Percentiles rank a stretch among this genome's conserved stretches.
These are phyloP conservation scores for Colletotrichum graminicola DNA, from an alignment of 2,329 filamentous ascomycete species.

Conservation along the genomic window DNA sequence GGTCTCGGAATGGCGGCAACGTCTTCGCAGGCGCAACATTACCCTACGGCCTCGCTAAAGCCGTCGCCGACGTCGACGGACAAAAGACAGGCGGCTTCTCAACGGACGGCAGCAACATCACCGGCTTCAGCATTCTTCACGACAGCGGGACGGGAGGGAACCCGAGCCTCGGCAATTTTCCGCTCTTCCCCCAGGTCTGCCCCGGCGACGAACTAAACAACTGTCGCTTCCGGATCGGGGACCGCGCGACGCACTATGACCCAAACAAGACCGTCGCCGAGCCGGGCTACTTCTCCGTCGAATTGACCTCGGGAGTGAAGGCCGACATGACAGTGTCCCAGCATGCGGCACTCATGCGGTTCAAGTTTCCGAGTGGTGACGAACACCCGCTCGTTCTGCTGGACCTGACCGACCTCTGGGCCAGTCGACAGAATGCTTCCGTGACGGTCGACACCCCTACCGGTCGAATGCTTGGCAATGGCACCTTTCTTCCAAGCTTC, in stretches of 20 bases:
- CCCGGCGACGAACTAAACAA: slow-evolving; percentile 63
- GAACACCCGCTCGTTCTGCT: slow-evolving; percentile 66
- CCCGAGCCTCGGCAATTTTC: slow-evolving; percentile 59
- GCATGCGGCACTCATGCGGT: slow-evolving; percentile 71
- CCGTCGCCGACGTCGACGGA: slow-evolving; percentile 64
- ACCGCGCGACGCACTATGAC: slow-evolving; percentile 55
- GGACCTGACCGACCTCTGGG: slow-evolving; percentile 71
- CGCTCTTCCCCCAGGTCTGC: slow-evolving; percentile 59
- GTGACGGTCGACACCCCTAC: slow-evolving; percentile 62
- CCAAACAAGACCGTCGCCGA: slow-evolving; percentile 58
- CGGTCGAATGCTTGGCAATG: slow-evolving; percentile 68
- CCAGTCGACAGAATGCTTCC: slow-evolving; percentile 54
- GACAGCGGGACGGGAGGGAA: slow-evolving; percentile 52
- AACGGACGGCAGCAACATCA: slow-evolving; percentile 61
- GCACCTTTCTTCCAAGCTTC: slow-evolving; percentile 71
- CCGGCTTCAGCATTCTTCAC: slow-evolving; percentile 63
- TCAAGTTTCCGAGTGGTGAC: slow-evolving; percentile 62
- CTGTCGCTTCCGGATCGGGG: slow-evolving; percentile 65
- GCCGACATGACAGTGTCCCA: slow-evolving; percentile 72
- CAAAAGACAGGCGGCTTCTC: slow-evolving; percentile 60
- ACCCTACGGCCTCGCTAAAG: slow-evolving; percentile 69
- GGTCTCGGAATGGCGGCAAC: slow-evolving; percentile 67
- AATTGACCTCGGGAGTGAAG: slow-evolving; percentile 63
- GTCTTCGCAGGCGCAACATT: slow-evolving; percentile 68
- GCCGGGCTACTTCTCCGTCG: slow-evolving; percentile 71